phyloP scores from a whole-genome alignment of 805 yeast species.

The Metschnikowia lochheadii region DNA sequence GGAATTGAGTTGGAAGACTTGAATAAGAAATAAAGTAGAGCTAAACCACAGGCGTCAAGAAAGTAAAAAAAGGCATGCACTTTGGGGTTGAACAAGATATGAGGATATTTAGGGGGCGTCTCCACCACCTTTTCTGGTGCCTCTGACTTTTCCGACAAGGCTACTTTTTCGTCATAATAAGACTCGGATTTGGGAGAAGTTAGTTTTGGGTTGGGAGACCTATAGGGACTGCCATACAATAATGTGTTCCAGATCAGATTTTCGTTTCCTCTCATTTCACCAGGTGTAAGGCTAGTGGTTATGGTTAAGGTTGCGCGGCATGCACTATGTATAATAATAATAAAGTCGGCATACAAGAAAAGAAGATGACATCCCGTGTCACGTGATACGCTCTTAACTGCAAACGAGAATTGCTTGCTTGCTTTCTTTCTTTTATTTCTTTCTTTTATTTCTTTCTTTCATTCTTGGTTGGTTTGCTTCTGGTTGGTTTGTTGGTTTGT shows the following conservation, averaged over 20 bases:
- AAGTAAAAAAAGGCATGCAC: background rate
- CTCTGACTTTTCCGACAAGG: background rate
- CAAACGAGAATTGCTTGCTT: too few relatives aligned
- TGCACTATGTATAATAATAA: background rate
- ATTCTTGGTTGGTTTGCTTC: too few relatives aligned
- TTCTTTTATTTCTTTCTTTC: too few relatives aligned
- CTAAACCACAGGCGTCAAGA: background rate
- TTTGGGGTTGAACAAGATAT: background rate
- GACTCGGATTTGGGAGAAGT: background rate
- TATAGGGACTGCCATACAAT: constrained; percentile 8
- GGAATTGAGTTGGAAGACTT: background rate
- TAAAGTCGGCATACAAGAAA: background rate
- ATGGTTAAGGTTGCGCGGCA: background rate
- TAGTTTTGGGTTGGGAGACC: background rate
- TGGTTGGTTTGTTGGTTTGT: too few relatives aligned
- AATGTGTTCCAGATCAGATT: constrained; percentile 17
- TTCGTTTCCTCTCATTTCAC: constrained; percentile 8
- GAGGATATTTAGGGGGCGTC: background rate
- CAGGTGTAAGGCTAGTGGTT: background rate
- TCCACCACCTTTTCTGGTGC: background rate
- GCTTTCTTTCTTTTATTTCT: too few relatives aligned
- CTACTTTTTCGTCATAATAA: background rate
- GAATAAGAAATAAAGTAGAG: background rate
- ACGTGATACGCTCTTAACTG: too few relatives aligned
- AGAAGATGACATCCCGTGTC: too few relatives aligned